Evolutionary conservation across 2,329 filamentous ascomycete species (phyloP).

Genomic region (Clarireedia homoeocarpa): DNA sequence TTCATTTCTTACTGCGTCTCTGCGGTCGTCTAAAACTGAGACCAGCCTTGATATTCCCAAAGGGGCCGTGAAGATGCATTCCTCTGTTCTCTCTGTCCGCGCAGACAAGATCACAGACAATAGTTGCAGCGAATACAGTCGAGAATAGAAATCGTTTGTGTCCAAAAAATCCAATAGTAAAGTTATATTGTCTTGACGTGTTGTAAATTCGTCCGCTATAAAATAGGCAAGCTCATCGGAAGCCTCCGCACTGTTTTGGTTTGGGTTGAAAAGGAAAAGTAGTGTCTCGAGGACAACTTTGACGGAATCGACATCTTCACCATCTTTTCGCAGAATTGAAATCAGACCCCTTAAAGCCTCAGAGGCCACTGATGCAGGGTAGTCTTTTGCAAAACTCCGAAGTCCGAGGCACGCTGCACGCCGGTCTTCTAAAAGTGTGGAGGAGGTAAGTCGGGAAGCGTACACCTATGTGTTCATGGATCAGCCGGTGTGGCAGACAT

Average conservation of each 20-base stretch:
- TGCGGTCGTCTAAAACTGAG: constrained; percentile 70
- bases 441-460: constrained; percentile 73
- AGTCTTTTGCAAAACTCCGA: constrained; percentile 92
- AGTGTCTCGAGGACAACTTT: constrained; percentile 93
- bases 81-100: constrained; percentile 84
- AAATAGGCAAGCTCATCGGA: constrained; percentile 94
- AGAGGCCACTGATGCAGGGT: constrained; percentile 90
- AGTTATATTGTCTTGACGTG: constrained; percentile 94
- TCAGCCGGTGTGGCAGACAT: constrained; percentile 1
- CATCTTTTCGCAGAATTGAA: constrained; percentile 74
- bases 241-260: constrained; percentile 72
- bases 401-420: constrained; percentile 87
- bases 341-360: constrained; percentile 87
- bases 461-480: background rate
- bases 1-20: constrained; percentile 84
- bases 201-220: constrained; percentile 96
- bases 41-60: constrained; percentile 84
- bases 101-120: constrained; percentile 79
- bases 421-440: constrained; percentile 88
- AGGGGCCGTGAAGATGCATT: constrained; percentile 85
- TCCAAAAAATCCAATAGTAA: constrained; percentile 85
- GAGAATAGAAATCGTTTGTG: constrained; percentile 78
- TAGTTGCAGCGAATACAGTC: constrained; percentile 84
- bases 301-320: constrained; percentile 91
- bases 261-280: constrained; percentile 78